phyloP scores from a whole-genome alignment of 768 basidiomycete species.

The Hypholoma sublateritium region DNA sequence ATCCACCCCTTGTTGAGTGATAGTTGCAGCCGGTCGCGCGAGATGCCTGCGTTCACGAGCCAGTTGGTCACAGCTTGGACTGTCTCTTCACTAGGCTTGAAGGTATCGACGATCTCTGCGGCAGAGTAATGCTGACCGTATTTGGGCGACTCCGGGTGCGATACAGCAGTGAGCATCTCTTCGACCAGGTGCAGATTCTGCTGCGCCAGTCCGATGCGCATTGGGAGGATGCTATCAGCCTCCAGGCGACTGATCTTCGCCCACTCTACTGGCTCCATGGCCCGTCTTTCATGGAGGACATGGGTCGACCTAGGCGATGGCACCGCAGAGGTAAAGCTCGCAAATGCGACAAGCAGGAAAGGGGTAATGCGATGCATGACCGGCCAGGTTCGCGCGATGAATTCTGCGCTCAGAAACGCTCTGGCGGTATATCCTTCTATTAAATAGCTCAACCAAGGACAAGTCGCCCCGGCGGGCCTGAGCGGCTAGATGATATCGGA shows the following conservation, averaged over 20 bases:
- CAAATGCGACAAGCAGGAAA: slow-evolving; percentile 1
- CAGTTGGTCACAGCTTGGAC: slow-evolving; percentile 41
- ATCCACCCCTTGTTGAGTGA: slow-evolving; percentile 42
- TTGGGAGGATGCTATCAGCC: slow-evolving; percentile 32
- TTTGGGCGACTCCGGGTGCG: slow-evolving; percentile 45
- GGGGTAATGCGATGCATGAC: slow-evolving; percentile 5
- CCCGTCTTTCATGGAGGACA: slow-evolving; percentile 29
- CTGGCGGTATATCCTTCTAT: not conserved
- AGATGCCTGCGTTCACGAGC: slow-evolving; percentile 42
- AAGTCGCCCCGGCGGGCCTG: not conserved
- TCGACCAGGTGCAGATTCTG: slow-evolving; percentile 44
- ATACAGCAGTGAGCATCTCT: slow-evolving; percentile 43
- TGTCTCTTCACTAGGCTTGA: slow-evolving; percentile 28
- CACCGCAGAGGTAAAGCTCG: slow-evolving; percentile 15
- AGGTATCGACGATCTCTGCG: slow-evolving; percentile 34
- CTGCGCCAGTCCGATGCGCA: slow-evolving; percentile 50
- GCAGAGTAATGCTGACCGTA: slow-evolving; percentile 53
- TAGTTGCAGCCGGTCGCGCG: slow-evolving; percentile 33
- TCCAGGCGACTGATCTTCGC: slow-evolving; percentile 22
- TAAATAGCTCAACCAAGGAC: not conserved
- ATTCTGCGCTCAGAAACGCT: not conserved
- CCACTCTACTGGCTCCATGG: slow-evolving; percentile 28
- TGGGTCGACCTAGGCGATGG: slow-evolving; percentile 21
- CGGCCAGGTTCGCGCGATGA: not conserved
- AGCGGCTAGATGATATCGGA: not conserved